Conservation (phyloP, 2,329 filamentous ascomycete genomes). For the Talaromyces sp. region DNA sequence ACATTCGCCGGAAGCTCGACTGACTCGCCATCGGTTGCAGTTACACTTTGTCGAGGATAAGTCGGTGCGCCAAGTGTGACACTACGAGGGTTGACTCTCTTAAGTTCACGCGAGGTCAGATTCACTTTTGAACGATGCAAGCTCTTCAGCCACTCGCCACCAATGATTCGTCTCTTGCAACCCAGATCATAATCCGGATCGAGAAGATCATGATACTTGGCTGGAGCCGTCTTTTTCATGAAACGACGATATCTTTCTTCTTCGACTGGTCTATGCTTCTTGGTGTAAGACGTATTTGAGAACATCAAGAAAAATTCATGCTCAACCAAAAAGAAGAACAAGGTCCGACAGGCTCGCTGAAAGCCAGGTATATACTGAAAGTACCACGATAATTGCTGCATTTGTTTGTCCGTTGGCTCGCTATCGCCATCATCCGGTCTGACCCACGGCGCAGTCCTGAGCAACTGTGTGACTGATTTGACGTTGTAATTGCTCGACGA, state of each 20-base stretch:
- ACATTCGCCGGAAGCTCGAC: slow-evolving; percentile 55
- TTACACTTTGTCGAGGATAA: slow-evolving; percentile 40
- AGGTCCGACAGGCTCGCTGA: slow-evolving; percentile 44
- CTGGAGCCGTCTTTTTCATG: slow-evolving; percentile 51
- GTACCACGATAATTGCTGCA: slow-evolving; percentile 46
- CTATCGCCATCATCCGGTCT: slow-evolving; percentile 30
- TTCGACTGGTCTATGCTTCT: slow-evolving; percentile 35
- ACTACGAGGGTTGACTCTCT: slow-evolving; percentile 47
- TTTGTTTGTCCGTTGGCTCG: slow-evolving; percentile 34
- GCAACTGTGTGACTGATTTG: slow-evolving; percentile 57
- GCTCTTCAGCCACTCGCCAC: slow-evolving; percentile 53
- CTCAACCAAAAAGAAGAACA: slow-evolving; percentile 43
- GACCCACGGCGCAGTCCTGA: slow-evolving; percentile 58
- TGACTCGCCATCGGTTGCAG: slow-evolving; percentile 28
- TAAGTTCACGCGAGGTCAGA: slow-evolving; percentile 51
- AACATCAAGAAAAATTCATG: slow-evolving; percentile 43
- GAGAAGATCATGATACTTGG: slow-evolving; percentile 59
- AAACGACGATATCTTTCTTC: slow-evolving; percentile 45
- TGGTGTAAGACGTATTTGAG: slow-evolving; percentile 36
- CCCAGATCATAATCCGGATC: slow-evolving; percentile 61
- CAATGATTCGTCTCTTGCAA: slow-evolving; percentile 62
- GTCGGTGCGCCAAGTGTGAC: slow-evolving; percentile 52
- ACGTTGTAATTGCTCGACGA: slow-evolving; percentile 47
- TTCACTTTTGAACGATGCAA: slow-evolving; percentile 54
- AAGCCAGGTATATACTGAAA: slow-evolving; percentile 51